Conservation (phyloP, 2,329 filamentous ascomycete species). For the Beauveria brongniartii region DNA sequence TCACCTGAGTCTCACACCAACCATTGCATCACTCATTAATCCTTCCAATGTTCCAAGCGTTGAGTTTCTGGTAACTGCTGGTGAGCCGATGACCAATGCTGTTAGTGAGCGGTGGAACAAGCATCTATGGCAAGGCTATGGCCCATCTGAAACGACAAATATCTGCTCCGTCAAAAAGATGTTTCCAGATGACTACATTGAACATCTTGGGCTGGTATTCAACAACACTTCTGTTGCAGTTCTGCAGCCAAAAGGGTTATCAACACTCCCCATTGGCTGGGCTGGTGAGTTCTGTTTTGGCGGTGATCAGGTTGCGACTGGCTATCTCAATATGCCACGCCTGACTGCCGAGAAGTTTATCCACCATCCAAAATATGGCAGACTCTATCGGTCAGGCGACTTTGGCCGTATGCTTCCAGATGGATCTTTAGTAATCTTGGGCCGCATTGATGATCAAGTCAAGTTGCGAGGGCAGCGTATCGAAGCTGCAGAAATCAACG, state of each 20-base stretch:
- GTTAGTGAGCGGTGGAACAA: slow-evolving; percentile 63
- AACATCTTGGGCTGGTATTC: slow-evolving; percentile 69
- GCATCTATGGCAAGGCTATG: slow-evolving; percentile 72
- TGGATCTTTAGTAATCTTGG: slow-evolving; percentile 64
- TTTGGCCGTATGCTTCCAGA: slow-evolving; percentile 71
- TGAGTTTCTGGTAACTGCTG: slow-evolving; percentile 69
- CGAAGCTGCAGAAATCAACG: slow-evolving; percentile 69
- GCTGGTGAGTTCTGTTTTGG: slow-evolving; percentile 83
- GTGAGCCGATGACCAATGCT: slow-evolving; percentile 67
- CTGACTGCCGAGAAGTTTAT: slow-evolving; percentile 62
- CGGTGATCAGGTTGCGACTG: slow-evolving; percentile 69
- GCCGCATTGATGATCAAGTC: slow-evolving; percentile 69
- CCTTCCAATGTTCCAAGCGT: slow-evolving; percentile 62
- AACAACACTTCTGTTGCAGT: slow-evolving; percentile 71
- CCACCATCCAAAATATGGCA: slow-evolving; percentile 58
- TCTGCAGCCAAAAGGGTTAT: slow-evolving; percentile 34
- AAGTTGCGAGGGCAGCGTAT: slow-evolving; percentile 76
- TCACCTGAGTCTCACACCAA: slow-evolving; percentile 79
- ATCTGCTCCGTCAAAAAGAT: slow-evolving; percentile 72
- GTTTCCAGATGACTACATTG: slow-evolving; percentile 47
- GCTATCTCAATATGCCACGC: slow-evolving; percentile 60
- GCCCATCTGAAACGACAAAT: slow-evolving; percentile 80
- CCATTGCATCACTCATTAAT: slow-evolving; percentile 67
- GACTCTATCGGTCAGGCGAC: slow-evolving; percentile 76
- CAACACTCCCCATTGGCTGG: slow-evolving; percentile 58